A percentile compares a stretch with the other conserved stretches of the same genome.
These are phyloP conservation scores for Candida ponderosae DNA, from an alignment of 805 yeast genomes.

Conservation along the genomic window DNA sequence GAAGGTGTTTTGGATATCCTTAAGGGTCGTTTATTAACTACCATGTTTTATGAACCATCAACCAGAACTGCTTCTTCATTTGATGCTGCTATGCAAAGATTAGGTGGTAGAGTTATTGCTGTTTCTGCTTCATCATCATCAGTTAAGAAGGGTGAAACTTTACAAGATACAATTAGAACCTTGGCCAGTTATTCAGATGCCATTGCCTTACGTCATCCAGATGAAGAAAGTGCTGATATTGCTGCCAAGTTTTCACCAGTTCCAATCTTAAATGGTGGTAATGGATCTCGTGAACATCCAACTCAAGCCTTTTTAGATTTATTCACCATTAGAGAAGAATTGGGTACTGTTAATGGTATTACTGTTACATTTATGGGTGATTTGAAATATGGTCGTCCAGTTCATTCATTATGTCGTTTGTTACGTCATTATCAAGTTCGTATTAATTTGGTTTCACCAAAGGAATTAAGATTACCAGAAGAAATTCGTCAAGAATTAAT, in stretches of 20 bases:
- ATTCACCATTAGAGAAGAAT: conserved; percentile 97
- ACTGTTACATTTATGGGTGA: conserved; percentile 99
- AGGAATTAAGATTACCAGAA: conserved; percentile 77
- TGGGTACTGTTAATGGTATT: conserved; percentile 97
- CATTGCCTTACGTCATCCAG: conserved; percentile 93
- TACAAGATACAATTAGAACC: conserved; percentile 93
- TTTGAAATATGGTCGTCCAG: conserved; percentile 96
- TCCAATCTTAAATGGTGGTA: conserved; percentile 96
- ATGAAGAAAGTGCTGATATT: conserved; percentile 81
- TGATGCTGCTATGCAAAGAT: conserved; percentile 99
- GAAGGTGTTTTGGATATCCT: conserved; percentile 88
- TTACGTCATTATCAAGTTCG: conserved; percentile 89
- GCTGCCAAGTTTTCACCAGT: conserved; percentile 97
- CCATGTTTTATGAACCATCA: conserved; percentile 97
- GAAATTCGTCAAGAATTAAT: conserved; percentile 60
- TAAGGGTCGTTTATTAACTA: conserved; percentile 85
- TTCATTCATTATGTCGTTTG: conserved; percentile 88
- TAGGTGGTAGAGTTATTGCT: conserved; percentile 95
- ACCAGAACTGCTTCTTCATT: conserved; percentile 96
- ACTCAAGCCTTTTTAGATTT: conserved; percentile 96
- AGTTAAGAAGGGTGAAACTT: conserved; percentile 95
- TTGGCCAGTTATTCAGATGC: conserved; percentile 96
- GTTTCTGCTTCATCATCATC: conserved; percentile 84
- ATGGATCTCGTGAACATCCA: conserved; percentile 97
- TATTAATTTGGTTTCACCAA: conserved; percentile 86